Evolutionary conservation across 148 eudicot genomes (phyloP), one percentile per base, ranked within the genome.

Genomic region (Arbutus unedo): DNA sequence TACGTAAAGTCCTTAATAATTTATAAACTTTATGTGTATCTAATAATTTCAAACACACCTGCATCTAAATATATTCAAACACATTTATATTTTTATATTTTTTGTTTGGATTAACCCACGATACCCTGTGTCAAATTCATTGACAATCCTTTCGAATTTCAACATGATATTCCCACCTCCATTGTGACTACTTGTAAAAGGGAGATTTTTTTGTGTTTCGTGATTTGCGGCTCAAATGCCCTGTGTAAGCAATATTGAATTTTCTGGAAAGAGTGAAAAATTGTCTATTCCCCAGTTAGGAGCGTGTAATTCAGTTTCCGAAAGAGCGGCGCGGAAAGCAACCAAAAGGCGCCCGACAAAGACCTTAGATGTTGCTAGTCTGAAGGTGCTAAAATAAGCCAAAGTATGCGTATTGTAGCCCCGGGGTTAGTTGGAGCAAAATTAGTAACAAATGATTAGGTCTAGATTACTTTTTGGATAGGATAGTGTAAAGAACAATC

Each of bases 361-460:
- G 73, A 41, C 47, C 73, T 68, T 11, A 64, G 70, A 21, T 60
- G 3, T 59, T 59, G 25, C 4, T 59, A 19, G 70, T 64, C 70
- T 13, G 70, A 21, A 25, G 41, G 6, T 67, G 21, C 51, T 44
- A 71, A 44, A 71, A 78, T 4, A 78, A 44, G 70, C 70, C 70
- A 10, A 78, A 78, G 70, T 66, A 66, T 45, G 57, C 21, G 56
- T 15, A 7, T 55, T 66, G 57, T 25, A 64, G 59, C 59, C 5
- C 18, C 8, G 7, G 5, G 38, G 59, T 13, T 47, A 66, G 74
- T 25, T 49, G 11, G 19, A 50, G 21, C 82, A 79, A 79, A 64
- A 64, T 64, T 47, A 79, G 82, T 25, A 79, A 79, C 74, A 66
- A 79, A 79, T 80, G 48, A 80, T 80, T 67, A 80, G 75, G 51